Evolutionary conservation across 129 eudicot genomes (phyloP), one percentile per base, ranked within the genome.

Genomic region (Gnaphalium uliginosum): DNA sequence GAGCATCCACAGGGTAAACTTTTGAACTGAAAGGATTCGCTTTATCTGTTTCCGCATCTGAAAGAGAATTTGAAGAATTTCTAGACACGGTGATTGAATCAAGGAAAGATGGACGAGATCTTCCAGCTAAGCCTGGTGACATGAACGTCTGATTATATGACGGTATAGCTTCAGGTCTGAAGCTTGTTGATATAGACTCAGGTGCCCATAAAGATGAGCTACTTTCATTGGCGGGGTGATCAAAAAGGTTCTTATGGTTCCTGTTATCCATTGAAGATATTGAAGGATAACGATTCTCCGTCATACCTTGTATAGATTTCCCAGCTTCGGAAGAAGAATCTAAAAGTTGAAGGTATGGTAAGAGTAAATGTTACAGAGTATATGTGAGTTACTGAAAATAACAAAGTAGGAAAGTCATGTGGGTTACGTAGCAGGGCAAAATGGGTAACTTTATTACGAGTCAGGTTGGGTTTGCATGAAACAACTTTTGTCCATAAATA

Each of bases 31-130:
- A 80, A 46, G 80, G 72, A 30, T 84, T 72, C 5, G 71, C 18
- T 66, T 77, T 84, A 73, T 63, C 89, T 51, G 84, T 73, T 32
- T 83, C 97, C 78, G 74, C 43, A 33, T 56, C 62, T 63, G 83
- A 23, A 21, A 86, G 74, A 57, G 85, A 77, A 35, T 85, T 79
- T 66, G 91, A 76, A 27, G 69, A 87, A 67, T 26, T 90, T 66
- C 83, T 75, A 35, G 89, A 72, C 70, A 78, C 84, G 57, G 37
- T 64, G 71, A 95, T 84, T 24, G 93, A 79, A 86, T 95, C 97
- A 53, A 95, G 89, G 79, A 95, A 95, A 66, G 97, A 90, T 58
- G 95, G 96, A 69, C 99, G 97, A 33, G 94, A 82, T 87, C 92
- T 82, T 83, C 77, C 89, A 86, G 79, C 76, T 26, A 84, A 66